Percentiles rank a stretch among this genome's conserved stretches.
These are phyloP conservation scores for Helenozyma baotianmanensis DNA, from an alignment of 805 yeast genomes.

Conservation along the genomic window DNA sequence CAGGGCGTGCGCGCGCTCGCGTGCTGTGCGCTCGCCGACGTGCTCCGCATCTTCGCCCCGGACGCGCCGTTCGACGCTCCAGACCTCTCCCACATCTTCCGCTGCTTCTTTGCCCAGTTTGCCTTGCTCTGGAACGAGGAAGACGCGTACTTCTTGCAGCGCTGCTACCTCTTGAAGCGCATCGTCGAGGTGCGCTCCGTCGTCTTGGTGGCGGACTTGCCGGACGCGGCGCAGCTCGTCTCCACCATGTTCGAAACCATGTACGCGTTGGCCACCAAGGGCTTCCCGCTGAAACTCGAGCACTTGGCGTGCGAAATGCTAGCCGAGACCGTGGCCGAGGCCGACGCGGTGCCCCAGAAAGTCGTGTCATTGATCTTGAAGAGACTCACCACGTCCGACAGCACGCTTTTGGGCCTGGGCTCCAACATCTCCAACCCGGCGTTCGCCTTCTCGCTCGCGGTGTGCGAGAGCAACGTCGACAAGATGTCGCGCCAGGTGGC, in stretches of 20 bases:
- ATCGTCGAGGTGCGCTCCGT: constrained; percentile 73
- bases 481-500: constrained; percentile 72
- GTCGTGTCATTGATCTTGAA: constrained; percentile 63
- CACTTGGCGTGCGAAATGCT: constrained; percentile 66
- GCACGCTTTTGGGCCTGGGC: constrained; percentile 29
- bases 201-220: constrained; percentile 70
- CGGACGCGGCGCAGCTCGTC: constrained; percentile 53
- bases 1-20: constrained; percentile 63
- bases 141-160: constrained; percentile 58
- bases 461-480: constrained; percentile 69
- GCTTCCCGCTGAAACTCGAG: constrained; percentile 51
- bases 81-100: constrained; percentile 62
- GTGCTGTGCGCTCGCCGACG: constrained; percentile 72
- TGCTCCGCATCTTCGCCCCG: constrained; percentile 77
- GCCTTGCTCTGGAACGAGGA: constrained; percentile 49
- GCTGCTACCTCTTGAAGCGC: constrained; percentile 59
- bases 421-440: constrained; percentile 48
- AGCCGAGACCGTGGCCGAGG: constrained; percentile 69
- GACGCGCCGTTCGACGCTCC: constrained; percentile 78
- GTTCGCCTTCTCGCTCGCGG: constrained; percentile 56
- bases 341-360: constrained; percentile 55
- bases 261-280: constrained; percentile 46
- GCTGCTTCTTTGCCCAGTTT: constrained; percentile 61
- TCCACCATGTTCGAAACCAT: constrained; percentile 55
- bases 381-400: constrained; percentile 30